Base-by-base conservation (phyloP, 805 yeast genomes). In the Isabelozyma rhagii region DNA sequence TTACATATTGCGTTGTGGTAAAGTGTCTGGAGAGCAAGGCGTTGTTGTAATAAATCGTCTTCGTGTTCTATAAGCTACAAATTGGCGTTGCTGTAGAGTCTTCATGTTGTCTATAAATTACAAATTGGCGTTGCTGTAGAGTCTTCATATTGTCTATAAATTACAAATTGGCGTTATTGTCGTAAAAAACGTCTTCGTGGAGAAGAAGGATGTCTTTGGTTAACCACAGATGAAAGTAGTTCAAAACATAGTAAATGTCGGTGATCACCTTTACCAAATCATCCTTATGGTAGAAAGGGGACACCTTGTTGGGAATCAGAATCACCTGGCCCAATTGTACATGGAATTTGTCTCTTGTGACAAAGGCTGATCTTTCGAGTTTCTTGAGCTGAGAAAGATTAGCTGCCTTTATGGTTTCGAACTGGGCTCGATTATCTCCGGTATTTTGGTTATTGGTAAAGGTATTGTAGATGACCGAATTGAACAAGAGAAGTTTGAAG, bases 251-350 rank as follows among this genome's bases (percentile, higher is more conserved):
- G 50, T 63, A 67, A 15, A 57, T 56, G 10, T 63, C 64, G 18
- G 68, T 61, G 31, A 61, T 52, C 8, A 52, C 47, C 31, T 54
- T 52, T 4, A 67, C 59, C 25, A 65, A 18, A 3, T 59, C 62
- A 31, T 57, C 63, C 38, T 62, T 60, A 15, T 57, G 52, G 28
- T 46, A 50, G 15, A 27, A 18, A 25, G 34, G 34, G 38, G 43
- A 29, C 39, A 34, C 47, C 47, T 50, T 7, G 45, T 50, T 21
- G 43, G 52, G 25, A 48, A 36, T 39, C 40, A 53, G 14, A 4
- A 57, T 55, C 6, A 61, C 48, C 6, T 55, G 51, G 14, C 63
- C 60, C n/a, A 67, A 52, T 27, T 54, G 51, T 44, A 44, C 45
- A 47, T 64, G 64, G 39, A 61, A 49, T 2, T 45, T 28, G 39